Base-by-base conservation (phyloP, 2,329 filamentous ascomycete species). In the Proliferodiscus dingleyae region DNA sequence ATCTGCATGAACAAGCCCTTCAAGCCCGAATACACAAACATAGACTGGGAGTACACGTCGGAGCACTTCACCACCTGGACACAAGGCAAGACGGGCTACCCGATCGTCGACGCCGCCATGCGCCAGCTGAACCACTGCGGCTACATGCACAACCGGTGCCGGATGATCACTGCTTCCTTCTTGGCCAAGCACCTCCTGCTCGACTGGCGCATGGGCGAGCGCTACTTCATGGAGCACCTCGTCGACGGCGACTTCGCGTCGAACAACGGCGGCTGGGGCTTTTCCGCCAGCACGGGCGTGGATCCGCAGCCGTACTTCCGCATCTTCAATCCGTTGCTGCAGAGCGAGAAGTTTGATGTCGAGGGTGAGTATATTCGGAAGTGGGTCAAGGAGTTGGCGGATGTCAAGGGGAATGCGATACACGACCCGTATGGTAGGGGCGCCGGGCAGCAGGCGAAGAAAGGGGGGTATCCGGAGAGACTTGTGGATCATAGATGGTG, bases 261-360 rank as follows among this genome's bases (percentile, higher is more conserved):
- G 1, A 65, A 65, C 18, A 64, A 64, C 33, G 62, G 61, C 1
- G 61, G 61, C 1, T 65, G 62, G 62, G 61, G 61, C 4, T 65
- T 62, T 37, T 50, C 51, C 89, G 81, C 83, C 4, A 79, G 74
- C 15, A 83, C 82, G 0, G 85, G 87, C 1, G 86, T 89, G 5
- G 88, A 94, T 64, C 86, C 88, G 1, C 87, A 95, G 65, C 89
- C 89, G 0, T 95, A 94, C 62, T 95, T 95, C 53, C 77, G 89
- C 5, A 86, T 95, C 41, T 95, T 95, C 67, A 95, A 94, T 58
- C 89, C 89, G 0, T 63, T 89, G 36, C 68, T 87, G 15, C 89
- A 95, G 69, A 88, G 85, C 56, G 87, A 93, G 71, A 90, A 85
- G 66, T 95, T 94, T 57, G 89, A 95, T 61, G 70, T 76, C 0